These are phyloP conservation scores for Phytophthora palmivora DNA, from an alignment of 352 stramenopile genomes.

Conservation along the genomic window DNA sequence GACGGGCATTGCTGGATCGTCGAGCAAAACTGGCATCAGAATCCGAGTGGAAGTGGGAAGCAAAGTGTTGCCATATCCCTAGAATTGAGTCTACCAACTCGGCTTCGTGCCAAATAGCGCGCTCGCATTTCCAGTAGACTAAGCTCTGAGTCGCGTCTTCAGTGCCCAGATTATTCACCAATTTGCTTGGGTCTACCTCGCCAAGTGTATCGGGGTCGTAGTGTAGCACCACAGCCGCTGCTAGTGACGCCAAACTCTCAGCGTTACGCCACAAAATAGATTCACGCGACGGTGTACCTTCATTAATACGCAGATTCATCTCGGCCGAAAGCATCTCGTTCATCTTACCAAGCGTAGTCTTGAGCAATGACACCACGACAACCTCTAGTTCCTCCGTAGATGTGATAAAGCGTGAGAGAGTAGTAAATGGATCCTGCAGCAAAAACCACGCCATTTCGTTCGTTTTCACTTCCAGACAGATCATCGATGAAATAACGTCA, in stretches of 20 bases:
- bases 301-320: slow-evolving; percentile 66
- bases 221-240: slow-evolving; percentile 79
- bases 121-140: slow-evolving; percentile 84
- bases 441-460: slow-evolving; percentile 87
- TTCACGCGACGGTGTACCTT: slow-evolving; percentile 70
- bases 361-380: slow-evolving; percentile 76
- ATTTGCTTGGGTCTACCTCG: slow-evolving; percentile 51
- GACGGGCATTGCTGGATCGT: slow-evolving; percentile 56
- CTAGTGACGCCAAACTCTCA: slow-evolving; percentile 77
- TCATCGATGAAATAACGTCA: slow-evolving; percentile 85
- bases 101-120: slow-evolving; percentile 75
- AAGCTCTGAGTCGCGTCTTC: slow-evolving; percentile 37
- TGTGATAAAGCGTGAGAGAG: slow-evolving; percentile 68
- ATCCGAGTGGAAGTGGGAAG: slow-evolving; percentile 73
- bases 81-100: slow-evolving; percentile 82
- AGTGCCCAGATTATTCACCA: slow-evolving; percentile 15
- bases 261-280: slow-evolving; percentile 84
- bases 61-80: slow-evolving; percentile 84
- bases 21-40: slow-evolving; percentile 81
- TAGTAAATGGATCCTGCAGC: slow-evolving; percentile 81
- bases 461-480: slow-evolving; percentile 80
- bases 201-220: slow-evolving; percentile 83
- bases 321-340: slow-evolving; percentile 78
- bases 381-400: slow-evolving; percentile 70
- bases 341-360: slow-evolving; percentile 80